Evolutionary conservation across 306 rosid species (phyloP).

Genomic region (Vigna trinervia): DNA sequence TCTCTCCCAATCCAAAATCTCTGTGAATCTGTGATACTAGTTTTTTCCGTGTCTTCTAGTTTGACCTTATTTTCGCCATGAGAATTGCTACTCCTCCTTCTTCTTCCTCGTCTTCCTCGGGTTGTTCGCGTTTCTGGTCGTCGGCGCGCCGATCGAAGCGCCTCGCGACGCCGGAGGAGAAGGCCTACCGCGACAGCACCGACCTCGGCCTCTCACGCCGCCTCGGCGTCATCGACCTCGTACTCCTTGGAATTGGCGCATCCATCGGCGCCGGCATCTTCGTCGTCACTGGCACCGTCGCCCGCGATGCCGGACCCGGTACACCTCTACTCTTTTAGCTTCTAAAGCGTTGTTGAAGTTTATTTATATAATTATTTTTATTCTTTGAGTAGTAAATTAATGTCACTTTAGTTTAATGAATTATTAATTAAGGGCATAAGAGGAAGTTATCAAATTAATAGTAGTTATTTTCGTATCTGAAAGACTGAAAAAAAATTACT

Average conservation of each 20-base stretch:
- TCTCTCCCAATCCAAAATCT: conserved; percentile 1
- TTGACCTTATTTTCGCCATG: conserved; percentile 40
- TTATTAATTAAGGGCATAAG: background rate
- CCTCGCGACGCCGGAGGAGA: conserved; percentile 56
- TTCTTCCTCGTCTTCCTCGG: conserved; percentile 49
- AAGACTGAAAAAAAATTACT: background rate
- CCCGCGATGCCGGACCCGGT: conserved; percentile 93
- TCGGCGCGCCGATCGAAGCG: conserved; percentile 80
- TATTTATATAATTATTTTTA: background rate
- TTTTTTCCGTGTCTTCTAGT: background rate
- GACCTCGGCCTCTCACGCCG: conserved; percentile 79
- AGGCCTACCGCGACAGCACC: conserved; percentile 56
- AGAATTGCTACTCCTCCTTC: conserved; percentile 45
- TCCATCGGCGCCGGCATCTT: conserved; percentile 95
- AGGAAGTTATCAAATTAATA: background rate
- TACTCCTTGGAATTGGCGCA: conserved; percentile 91
- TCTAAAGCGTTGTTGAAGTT: background rate
- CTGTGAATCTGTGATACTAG: background rate
- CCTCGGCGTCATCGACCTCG: conserved; percentile 83
- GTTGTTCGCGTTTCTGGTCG: conserved; percentile 67
- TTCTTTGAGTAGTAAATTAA: background rate
- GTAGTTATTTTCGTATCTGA: background rate
- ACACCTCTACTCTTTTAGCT: background rate
- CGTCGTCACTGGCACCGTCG: conserved; percentile 95
- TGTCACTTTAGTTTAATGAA: background rate